Evolutionary conservation across 345 rosid species (phyloP).

Genomic region (Sonneratia alba): DNA sequence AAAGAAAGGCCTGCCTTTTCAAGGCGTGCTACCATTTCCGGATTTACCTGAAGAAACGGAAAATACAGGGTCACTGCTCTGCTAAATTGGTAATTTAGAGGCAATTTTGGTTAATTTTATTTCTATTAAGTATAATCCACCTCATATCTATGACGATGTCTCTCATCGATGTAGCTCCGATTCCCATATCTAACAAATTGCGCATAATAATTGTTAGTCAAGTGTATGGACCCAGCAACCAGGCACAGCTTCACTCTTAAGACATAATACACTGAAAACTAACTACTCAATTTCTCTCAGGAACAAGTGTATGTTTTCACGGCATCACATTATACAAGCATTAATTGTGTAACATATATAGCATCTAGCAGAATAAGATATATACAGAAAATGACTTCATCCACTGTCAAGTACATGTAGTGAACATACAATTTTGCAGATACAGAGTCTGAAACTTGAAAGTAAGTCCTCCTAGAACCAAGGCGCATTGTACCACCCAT

Average conservation of each 20-base stretch:
- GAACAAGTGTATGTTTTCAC: not conserved
- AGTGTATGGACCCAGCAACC: not conserved
- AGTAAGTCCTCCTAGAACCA: conserved; percentile 77
- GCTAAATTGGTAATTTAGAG: not conserved
- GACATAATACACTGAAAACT: not conserved
- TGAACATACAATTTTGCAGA: conserved; percentile 66
- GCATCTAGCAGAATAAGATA: not conserved
- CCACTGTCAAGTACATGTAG: not conserved
- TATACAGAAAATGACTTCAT: not conserved
- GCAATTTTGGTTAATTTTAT: not conserved
- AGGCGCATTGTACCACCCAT: conserved; percentile 98
- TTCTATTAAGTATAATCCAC: conserved; percentile 3
- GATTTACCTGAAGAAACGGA: conserved; percentile 61
- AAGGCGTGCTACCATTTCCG: conserved; percentile 56
- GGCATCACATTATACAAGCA: not conserved
- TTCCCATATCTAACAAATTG: conserved; percentile 56
- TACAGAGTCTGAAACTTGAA: conserved; percentile 52
- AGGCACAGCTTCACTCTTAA: not conserved
- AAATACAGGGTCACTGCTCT: not conserved
- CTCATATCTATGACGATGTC: conserved; percentile 98
- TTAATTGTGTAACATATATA: not conserved
- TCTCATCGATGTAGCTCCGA: conserved; percentile 59
- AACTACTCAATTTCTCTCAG: not conserved
- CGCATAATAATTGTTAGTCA: not conserved
- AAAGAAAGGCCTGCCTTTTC: conserved; percentile 77